Percentiles rank a stretch among this genome's conserved stretches.
Evolutionary conservation across 2,329 filamentous ascomycete genomes (phyloP).

Genomic region (Coniochaeta prunicola): DNA sequence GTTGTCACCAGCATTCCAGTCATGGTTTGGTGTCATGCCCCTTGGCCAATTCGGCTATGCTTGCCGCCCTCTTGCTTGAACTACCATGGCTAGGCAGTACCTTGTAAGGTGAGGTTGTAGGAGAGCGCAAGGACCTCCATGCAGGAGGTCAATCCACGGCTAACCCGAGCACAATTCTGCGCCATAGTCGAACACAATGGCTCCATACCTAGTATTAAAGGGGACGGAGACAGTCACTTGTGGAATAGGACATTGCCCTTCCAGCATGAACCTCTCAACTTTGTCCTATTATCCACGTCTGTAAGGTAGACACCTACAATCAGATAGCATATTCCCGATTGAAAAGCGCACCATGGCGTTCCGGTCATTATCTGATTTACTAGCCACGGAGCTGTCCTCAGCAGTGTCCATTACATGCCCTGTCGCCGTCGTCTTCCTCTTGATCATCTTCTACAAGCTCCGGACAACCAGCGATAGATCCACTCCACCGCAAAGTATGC

Average conservation of each 20-base stretch:
- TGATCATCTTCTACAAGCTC: neutral
- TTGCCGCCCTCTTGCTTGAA: neutral
- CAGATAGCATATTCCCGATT: neutral
- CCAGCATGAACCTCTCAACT: neutral
- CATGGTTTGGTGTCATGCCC: neutral
- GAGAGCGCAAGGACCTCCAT: neutral
- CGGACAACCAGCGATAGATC: neutral
- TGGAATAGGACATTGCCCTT: neutral
- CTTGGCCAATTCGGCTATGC: neutral
- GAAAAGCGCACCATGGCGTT: neutral
- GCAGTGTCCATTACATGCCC: neutral
- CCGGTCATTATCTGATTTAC: neutral
- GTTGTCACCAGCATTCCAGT: too few relatives aligned
- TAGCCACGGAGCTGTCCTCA: neutral
- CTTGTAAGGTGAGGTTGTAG: neutral
- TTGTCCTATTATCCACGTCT: too few relatives aligned
- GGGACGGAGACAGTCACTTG: neutral
- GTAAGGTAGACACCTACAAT: neutral
- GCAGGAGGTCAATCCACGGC: neutral
- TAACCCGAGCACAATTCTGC: neutral
- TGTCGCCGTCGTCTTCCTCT: neutral
- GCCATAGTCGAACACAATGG: neutral
- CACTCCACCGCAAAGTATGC: neutral
- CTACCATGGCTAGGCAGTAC: neutral
- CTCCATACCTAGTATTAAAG: neutral